phyloP scores from a whole-genome alignment of 2,329 filamentous ascomycete species.

The Neocatenulostroma microsporum region DNA sequence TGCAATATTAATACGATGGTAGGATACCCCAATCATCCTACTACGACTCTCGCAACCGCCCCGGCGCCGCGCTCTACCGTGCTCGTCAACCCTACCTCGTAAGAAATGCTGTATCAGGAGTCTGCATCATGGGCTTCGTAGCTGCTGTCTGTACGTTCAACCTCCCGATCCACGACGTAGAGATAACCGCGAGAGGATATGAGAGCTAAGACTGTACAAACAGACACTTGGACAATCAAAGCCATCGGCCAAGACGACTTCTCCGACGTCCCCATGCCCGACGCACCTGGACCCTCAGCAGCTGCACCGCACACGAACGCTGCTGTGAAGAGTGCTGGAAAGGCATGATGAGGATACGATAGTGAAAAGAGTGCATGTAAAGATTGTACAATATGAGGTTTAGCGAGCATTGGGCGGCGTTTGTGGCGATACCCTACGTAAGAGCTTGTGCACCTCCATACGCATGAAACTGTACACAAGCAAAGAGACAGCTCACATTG shows the following conservation, averaged over 20 bases:
- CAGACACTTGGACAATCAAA: slow-evolving; percentile 65
- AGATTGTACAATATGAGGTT: not conserved
- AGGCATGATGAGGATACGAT: slow-evolving; percentile 5
- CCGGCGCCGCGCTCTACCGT: slow-evolving; percentile 81
- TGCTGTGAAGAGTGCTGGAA: slow-evolving; percentile 20
- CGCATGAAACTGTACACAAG: no score
- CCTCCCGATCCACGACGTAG: no score
- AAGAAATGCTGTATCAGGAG: slow-evolving; percentile 76
- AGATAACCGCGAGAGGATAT: not conserved
- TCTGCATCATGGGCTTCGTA: slow-evolving; percentile 67
- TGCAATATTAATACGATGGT: not conserved
- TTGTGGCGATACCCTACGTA: no score
- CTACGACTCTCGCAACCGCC: slow-evolving; percentile 81
- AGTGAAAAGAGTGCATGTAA: not conserved
- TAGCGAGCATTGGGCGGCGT: slow-evolving; percentile 13
- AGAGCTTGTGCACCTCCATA: no score
- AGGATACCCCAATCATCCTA: slow-evolving; percentile 68
- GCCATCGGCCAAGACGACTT: slow-evolving; percentile 96
- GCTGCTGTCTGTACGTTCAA: slow-evolving; percentile 82
- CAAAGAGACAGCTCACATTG: no score
- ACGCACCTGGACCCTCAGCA: slow-evolving; percentile 51
- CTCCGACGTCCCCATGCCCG: slow-evolving; percentile 86
- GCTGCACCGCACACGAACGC: slow-evolving; percentile 17
- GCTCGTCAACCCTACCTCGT: slow-evolving; percentile 86
- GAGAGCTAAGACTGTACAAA: no score